Percentiles rank a stretch among this genome's conserved stretches.
Evolutionary conservation across 2,329 filamentous ascomycete species (phyloP).

Genomic region (Scedosporium dehoogii): DNA sequence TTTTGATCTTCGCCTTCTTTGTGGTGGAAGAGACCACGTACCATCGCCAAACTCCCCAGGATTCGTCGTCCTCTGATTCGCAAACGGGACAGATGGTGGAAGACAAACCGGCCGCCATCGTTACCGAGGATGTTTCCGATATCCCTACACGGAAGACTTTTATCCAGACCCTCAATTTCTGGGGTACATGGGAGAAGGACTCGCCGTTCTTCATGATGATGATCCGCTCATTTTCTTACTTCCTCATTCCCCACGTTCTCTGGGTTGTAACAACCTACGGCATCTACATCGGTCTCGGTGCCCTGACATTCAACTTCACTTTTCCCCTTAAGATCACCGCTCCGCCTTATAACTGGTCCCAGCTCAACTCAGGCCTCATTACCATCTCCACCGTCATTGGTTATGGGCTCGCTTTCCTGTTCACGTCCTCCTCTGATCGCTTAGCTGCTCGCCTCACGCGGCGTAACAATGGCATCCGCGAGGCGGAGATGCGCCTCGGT

Average conservation of each 20-base stretch:
- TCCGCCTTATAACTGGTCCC: constrained; percentile 34
- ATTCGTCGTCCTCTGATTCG: background rate
- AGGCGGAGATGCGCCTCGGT: constrained; percentile 37
- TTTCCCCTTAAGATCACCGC: constrained; percentile 35
- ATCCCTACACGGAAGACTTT: constrained; percentile 30
- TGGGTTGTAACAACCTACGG: constrained; percentile 35
- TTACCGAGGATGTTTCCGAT: background rate
- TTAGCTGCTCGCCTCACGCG: constrained; percentile 32
- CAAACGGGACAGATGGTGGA: background rate
- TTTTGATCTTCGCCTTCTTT: constrained; percentile 30
- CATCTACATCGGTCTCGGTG: constrained; percentile 27
- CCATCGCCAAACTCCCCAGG: constrained; percentile 12
- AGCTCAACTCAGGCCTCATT: constrained; percentile 33
- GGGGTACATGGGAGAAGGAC: constrained; percentile 30
- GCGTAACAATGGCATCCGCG: constrained; percentile 33
- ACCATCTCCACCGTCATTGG: constrained; percentile 22
- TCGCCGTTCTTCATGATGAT: constrained; percentile 34
- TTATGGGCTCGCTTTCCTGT: constrained; percentile 29
- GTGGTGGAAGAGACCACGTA: constrained; percentile 47
- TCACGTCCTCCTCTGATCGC: constrained; percentile 30
- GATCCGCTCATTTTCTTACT: constrained; percentile 34
- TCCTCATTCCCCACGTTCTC: constrained; percentile 35
- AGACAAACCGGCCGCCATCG: background rate
- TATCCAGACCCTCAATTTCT: constrained; percentile 30
- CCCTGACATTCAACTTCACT: constrained; percentile 36